These are phyloP conservation scores for Amesomyces nigricolor DNA, from an alignment of 2,329 filamentous ascomycete species.

Conservation along the genomic window DNA sequence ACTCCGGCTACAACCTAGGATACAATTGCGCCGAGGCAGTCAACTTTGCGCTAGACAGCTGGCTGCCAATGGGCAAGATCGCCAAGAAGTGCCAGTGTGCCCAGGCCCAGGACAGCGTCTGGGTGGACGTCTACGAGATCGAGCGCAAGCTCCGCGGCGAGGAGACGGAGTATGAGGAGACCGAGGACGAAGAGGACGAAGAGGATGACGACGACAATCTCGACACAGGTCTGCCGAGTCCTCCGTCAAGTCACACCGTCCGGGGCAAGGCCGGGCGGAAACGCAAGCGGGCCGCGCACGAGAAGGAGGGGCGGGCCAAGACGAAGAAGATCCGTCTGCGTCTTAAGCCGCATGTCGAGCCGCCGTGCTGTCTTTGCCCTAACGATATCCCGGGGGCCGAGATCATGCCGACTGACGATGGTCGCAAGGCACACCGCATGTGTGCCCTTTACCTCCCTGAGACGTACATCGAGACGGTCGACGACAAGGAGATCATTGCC, in stretches of 20 bases:
- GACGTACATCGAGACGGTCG: slow-evolving; percentile 72
- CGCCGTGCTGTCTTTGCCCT: slow-evolving; percentile 86
- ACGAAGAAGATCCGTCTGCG: slow-evolving; percentile 75
- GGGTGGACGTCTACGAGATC: slow-evolving; percentile 95
- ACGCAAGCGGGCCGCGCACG: slow-evolving; percentile 53
- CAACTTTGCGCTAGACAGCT: slow-evolving; percentile 93
- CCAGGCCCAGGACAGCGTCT: slow-evolving; percentile 91
- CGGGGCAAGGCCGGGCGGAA: slow-evolving; percentile 62
- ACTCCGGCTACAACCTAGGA: slow-evolving; percentile 94
- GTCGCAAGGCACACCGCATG: slow-evolving; percentile 76
- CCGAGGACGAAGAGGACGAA: slow-evolving; percentile 65
- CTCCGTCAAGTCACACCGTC: slow-evolving; percentile 66
- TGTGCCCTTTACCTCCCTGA: slow-evolving; percentile 91
- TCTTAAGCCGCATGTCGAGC: slow-evolving; percentile 63
- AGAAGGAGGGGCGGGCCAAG: slow-evolving; percentile 46
- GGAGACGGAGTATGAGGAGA: slow-evolving; percentile 76
- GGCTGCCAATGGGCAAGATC: slow-evolving; percentile 90
- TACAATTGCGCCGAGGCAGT: slow-evolving; percentile 99
- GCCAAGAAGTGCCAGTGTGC: slow-evolving; percentile 97
- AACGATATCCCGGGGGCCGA: slow-evolving; percentile 79
- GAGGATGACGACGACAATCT: slow-evolving; percentile 59
- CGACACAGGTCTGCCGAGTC: slow-evolving; percentile 69
- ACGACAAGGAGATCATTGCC: slow-evolving; percentile 66
- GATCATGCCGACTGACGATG: slow-evolving; percentile 82
- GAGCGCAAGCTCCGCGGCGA: slow-evolving; percentile 91